Conservation (phyloP, 2,329 filamentous ascomycete species). For the Biscogniauxia mediterranea region DNA sequence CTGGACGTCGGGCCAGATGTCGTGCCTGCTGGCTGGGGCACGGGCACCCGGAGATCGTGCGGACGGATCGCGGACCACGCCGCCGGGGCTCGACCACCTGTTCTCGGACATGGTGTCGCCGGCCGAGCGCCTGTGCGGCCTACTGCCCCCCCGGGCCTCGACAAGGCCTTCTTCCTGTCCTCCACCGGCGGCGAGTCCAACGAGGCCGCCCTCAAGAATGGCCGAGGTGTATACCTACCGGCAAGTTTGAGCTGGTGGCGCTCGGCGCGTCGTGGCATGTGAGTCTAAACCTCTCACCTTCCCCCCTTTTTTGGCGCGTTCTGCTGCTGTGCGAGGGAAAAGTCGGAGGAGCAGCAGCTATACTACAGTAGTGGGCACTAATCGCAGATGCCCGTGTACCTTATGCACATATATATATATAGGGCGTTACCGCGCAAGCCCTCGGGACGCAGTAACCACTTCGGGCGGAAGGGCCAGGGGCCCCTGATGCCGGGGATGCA, state of each 20-base stretch:
- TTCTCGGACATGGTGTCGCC: slow-evolving; percentile 58
- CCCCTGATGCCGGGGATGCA: slow-evolving; percentile 55
- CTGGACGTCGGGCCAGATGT: slow-evolving; percentile 62
- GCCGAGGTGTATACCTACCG: slow-evolving; percentile 63
- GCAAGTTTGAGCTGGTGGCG: slow-evolving; percentile 64
- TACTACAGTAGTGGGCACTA: no score
- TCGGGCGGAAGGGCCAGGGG: slow-evolving; percentile 48
- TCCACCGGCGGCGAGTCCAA: slow-evolving; percentile 56
- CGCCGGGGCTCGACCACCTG: slow-evolving; percentile 53
- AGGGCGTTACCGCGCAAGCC: slow-evolving; percentile 55
- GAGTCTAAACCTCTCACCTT: neutral
- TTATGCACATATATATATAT: neutral
- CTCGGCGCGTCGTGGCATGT: slow-evolving; percentile 57
- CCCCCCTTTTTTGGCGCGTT: neutral
- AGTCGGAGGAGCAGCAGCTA: no score
- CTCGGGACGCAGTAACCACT: slow-evolving; percentile 55
- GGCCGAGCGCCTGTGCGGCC: slow-evolving; percentile 46
- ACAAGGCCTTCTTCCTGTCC: slow-evolving; percentile 57
- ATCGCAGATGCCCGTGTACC: no score
- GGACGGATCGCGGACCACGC: slow-evolving; percentile 48
- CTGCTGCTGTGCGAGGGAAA: no score
- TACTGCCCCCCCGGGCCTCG: slow-evolving; percentile 49
- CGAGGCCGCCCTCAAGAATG: slow-evolving; percentile 63
- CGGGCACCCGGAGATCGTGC: slow-evolving; percentile 56
- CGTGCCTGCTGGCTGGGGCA: slow-evolving; percentile 56